Conservation (phyloP, 2,329 filamentous ascomycete genomes). For the Penicillium digitatum region DNA sequence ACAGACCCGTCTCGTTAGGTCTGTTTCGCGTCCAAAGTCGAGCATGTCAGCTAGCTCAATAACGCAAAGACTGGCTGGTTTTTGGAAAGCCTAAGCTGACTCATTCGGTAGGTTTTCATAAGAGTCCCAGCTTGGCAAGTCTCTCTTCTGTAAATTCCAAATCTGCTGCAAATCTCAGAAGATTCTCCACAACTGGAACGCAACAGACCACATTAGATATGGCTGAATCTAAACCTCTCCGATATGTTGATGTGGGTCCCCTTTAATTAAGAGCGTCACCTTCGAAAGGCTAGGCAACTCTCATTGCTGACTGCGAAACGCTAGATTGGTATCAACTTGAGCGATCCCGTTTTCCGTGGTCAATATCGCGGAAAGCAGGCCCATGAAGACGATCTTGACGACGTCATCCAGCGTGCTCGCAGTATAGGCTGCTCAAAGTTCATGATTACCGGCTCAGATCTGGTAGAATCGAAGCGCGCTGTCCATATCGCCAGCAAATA, state of each 20-base stretch:
- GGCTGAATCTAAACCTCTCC: constrained; percentile 36
- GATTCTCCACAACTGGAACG: constrained; percentile 11
- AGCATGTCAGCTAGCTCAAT: neutral
- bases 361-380: constrained; percentile 73
- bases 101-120: neutral
- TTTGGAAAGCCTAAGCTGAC: neutral
- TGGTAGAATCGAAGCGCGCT: constrained; percentile 71
- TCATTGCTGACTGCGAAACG: constrained; percentile 14
- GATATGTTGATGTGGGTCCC: constrained; percentile 47
- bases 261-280: neutral
- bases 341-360: constrained; percentile 85
- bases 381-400: constrained; percentile 46
- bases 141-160: neutral
- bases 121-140: neutral
- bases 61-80: neutral
- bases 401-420: constrained; percentile 72
- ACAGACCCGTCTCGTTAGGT: neutral
- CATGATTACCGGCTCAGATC: constrained; percentile 87
- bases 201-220: constrained; percentile 26
- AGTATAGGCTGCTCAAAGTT: constrained; percentile 81
- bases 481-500: constrained; percentile 69
- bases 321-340: constrained; percentile 88
- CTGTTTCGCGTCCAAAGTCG: neutral
- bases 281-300: neutral
- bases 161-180: constrained; percentile 5